Base-by-base conservation (phyloP, 805 yeast species). In the Blastobotrys mokoenaii region DNA sequence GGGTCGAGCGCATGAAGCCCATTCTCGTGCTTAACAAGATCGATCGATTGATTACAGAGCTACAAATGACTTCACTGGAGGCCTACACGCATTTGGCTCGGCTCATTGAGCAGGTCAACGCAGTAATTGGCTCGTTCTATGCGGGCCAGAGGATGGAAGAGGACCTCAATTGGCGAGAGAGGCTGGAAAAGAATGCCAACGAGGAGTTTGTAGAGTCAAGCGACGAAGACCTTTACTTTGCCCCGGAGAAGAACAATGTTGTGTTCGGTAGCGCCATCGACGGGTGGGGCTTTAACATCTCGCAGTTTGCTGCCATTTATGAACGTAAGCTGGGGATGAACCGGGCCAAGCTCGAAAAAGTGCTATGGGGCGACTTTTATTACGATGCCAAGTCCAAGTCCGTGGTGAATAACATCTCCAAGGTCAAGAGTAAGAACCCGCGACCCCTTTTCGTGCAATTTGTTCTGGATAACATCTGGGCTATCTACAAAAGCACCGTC, bases 271-370 rank as follows among this genome's bases (percentile, higher is more conserved):
- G 80, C 30, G 98, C 98, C 1, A 71, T 84, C 15, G 98, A 93
- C 65, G 97, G 97, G 10, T 93, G 98, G 97, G 99, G 97, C 1
- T 93, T 93, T 63, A 84, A 86, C 37, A 71, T 93, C 41, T 78
- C 85, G 43, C 96, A 93, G 53, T 84, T 93, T 64, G 84, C 96
- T 6, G 80, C 83, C 46, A 79, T 93, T 30, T 86, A 87, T 61
- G 93, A 83, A 65, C 77, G 77, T 41, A 87, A 87, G 56, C 68
- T 90, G 15, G 96, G 95, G 0, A 82, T 90, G 53, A 84, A 85
- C 51, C 79, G 88, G 50, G 77, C 78, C 15, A 85, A 78, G 44
- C 71, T 93, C 38, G 81, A 82, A 47, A 84, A 84, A 57, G 87
- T 88, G n/a, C 69, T 93, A 3, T 93, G 97, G 97, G 98, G 98